phyloP scores from a whole-genome alignment of 2,329 filamentous ascomycete genomes.

The Colletotrichum tamarilloi region DNA sequence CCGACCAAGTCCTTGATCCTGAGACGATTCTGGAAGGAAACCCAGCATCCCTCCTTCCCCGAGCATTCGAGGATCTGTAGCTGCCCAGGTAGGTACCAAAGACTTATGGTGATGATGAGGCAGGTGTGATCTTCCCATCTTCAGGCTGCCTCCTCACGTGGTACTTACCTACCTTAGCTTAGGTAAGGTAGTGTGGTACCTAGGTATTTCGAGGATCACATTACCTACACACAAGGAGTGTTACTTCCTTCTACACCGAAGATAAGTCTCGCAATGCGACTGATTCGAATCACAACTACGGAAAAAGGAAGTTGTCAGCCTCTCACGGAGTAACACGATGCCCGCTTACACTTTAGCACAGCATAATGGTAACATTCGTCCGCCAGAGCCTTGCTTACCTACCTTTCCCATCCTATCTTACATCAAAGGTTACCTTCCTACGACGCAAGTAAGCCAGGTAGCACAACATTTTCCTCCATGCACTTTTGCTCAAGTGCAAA shows the following conservation, averaged over 20 bases:
- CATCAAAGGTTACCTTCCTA: neutral
- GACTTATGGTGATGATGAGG: neutral
- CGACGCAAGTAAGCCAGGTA: neutral
- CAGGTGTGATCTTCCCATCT: neutral
- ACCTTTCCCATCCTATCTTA: neutral
- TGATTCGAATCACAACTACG: neutral
- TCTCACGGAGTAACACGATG: neutral
- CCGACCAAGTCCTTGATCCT: neutral
- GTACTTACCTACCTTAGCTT: no score
- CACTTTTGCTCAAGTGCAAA: neutral
- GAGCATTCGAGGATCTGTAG: neutral
- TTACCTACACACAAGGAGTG: neutral
- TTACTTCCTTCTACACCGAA: neutral
- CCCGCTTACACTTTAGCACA: neutral
- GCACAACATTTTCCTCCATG: neutral
- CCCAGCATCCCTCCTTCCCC: neutral
- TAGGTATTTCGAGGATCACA: no score
- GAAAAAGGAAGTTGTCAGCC: neutral
- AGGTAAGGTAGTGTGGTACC: no score
- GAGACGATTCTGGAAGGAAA: neutral
- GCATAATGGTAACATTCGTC: neutral
- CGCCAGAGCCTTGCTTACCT: neutral
- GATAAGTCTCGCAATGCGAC: neutral
- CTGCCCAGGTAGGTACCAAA: neutral
- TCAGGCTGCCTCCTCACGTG: neutral